These are phyloP conservation scores for Sugiyamaella novakii DNA, from an alignment of 1,139 yeast species.

Conservation along the genomic window DNA sequence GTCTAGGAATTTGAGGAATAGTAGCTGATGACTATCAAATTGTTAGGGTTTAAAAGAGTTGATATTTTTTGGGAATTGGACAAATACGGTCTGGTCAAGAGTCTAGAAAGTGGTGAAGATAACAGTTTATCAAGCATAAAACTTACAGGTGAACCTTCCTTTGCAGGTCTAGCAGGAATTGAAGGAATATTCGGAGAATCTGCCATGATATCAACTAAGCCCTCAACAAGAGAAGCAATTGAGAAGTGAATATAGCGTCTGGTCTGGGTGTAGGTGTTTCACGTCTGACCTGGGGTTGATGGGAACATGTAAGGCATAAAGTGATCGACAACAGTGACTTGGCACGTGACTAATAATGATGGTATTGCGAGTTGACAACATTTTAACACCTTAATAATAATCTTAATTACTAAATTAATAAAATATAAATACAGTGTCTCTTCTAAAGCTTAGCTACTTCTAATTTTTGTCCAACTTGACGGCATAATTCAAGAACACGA, in stretches of 20 bases:
- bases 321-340: too few species aligned
- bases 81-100: too few species aligned
- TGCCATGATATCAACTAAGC: slow-evolving; percentile 3
- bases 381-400: not conserved
- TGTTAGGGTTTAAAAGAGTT: slow-evolving; percentile 12
- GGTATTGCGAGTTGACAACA: too few species aligned
- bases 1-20: slow-evolving; percentile 10
- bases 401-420: too few species aligned
- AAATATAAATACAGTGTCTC: not conserved
- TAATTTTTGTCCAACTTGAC: slow-evolving; percentile 8
- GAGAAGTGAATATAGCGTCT: too few species aligned
- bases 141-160: slow-evolving; percentile 15
- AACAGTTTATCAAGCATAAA: not conserved
- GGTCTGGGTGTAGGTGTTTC: too few species aligned
- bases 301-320: too few species aligned
- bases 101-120: too few species aligned
- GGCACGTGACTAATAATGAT: too few species aligned
- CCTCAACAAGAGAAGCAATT: too few species aligned
- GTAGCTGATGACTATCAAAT: not conserved
- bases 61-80: too few species aligned
- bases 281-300: too few species aligned
- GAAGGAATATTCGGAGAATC: slow-evolving; percentile 18
- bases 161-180: slow-evolving; percentile 19
- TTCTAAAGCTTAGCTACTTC: slow-evolving; percentile 16
- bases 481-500: slow-evolving; percentile 29